These are phyloP conservation scores for Chrysanthemum makinoi DNA, from an alignment of 129 eudicot species.

Conservation along the genomic window DNA sequence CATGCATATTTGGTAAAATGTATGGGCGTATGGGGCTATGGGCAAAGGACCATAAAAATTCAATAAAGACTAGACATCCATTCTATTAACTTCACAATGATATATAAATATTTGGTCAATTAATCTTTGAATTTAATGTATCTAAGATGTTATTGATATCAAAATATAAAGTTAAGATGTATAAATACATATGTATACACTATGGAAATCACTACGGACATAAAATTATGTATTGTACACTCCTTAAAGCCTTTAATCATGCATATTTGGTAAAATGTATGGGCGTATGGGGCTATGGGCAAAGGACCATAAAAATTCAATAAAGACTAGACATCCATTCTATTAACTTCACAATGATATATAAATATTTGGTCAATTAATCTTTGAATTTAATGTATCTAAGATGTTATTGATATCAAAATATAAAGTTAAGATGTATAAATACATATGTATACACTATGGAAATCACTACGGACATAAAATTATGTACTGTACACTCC, in stretches of 20 bases:
- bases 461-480: no score
- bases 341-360: not conserved
- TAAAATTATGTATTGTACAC: constrained; percentile 13
- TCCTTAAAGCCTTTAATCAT: constrained; percentile 22
- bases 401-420: no score
- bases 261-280: constrained; percentile 14
- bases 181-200: no score
- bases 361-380: not conserved
- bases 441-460: no score
- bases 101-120: not conserved
- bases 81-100: not conserved
- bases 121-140: not conserved
- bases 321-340: not conserved
- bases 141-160: no score
- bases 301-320: constrained; percentile 15
- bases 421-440: no score
- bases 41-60: constrained; percentile 14
- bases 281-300: not conserved
- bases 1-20: constrained; percentile 20
- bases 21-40: not conserved
- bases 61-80: not conserved
- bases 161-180: no score
- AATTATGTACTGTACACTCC: constrained; percentile 18
- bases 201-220: no score
- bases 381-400: not conserved